phyloP scores from a whole-genome alignment of 2,329 filamentous ascomycete species.

The Coniochaeta sp. region DNA sequence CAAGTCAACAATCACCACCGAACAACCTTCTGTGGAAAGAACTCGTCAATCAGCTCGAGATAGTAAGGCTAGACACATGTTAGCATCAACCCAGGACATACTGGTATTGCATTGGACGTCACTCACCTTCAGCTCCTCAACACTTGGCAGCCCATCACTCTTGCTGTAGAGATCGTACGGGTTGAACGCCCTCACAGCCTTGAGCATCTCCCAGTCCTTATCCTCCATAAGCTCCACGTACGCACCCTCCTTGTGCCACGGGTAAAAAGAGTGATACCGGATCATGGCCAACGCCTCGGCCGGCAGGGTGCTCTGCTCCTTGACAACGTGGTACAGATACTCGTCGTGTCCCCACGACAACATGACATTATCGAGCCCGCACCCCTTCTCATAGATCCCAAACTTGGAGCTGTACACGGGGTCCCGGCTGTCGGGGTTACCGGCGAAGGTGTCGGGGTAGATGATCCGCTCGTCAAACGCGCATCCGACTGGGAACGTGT shows the following conservation, averaged over 20 bases:
- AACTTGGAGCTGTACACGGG: slow-evolving; percentile 66
- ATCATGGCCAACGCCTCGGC: slow-evolving; percentile 85
- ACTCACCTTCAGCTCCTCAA: slow-evolving; percentile 64
- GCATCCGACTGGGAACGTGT: slow-evolving; percentile 73
- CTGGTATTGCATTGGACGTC: too few relatives aligned
- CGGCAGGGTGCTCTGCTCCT: slow-evolving; percentile 71
- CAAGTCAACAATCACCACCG: slow-evolving; percentile 54
- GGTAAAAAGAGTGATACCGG: slow-evolving; percentile 84
- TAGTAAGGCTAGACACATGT: slow-evolving; percentile 54
- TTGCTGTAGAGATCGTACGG: slow-evolving; percentile 88
- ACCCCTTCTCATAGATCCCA: slow-evolving; percentile 73
- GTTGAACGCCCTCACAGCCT: slow-evolving; percentile 78
- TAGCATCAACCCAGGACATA: slow-evolving; percentile 3
- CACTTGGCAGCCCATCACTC: slow-evolving; percentile 71
- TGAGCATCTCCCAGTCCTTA: slow-evolving; percentile 71
- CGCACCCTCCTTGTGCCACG: slow-evolving; percentile 75
- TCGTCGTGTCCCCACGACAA: slow-evolving; percentile 83
- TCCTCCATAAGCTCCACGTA: slow-evolving; percentile 76
- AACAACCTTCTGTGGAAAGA: slow-evolving; percentile 59
- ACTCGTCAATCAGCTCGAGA: slow-evolving; percentile 64
- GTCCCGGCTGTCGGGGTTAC: slow-evolving; percentile 67
- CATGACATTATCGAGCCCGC: slow-evolving; percentile 81
- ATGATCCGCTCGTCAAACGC: slow-evolving; percentile 70
- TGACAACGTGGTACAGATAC: slow-evolving; percentile 79
- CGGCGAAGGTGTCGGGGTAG: slow-evolving; percentile 67